Evolutionary conservation across 2,329 filamentous ascomycete genomes (phyloP).

Genomic region (Tolypocladium ovalisporum): DNA sequence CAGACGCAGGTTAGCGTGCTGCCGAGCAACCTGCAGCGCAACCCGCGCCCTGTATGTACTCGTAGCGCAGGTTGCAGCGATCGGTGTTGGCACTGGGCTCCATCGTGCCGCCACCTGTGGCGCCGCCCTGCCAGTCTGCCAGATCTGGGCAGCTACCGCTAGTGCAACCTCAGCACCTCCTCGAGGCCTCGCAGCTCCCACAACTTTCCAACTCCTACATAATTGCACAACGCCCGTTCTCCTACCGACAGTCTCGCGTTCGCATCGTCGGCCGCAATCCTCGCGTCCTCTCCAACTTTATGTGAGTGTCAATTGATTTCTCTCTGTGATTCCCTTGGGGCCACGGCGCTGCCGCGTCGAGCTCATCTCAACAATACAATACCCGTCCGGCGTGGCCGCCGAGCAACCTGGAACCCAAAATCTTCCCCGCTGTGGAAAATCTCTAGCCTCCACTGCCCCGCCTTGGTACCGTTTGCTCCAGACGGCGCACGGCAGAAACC

Average conservation of each 20-base stretch:
- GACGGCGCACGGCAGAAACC: conserved; percentile 1
- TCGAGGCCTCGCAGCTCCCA: not conserved
- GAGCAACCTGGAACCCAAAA: not conserved
- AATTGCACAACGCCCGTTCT: not conserved
- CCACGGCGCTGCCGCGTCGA: not conserved
- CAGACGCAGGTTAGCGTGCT: not conserved
- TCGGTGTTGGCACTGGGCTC: not conserved
- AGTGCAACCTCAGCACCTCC: not conserved
- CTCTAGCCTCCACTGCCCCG: conserved; percentile 1
- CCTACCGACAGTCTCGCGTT: not conserved
- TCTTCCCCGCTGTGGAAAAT: conserved; percentile 1
- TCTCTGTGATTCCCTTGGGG: not conserved
- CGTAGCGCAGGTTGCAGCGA: not conserved
- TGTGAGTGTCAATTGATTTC: not conserved
- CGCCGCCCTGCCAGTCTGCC: not conserved
- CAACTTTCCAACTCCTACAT: not conserved
- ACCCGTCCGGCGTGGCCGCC: not conserved
- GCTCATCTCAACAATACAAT: not conserved
- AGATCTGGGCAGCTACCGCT: not conserved
- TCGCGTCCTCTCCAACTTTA: not conserved
- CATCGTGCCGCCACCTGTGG: not conserved
- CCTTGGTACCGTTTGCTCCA: not conserved
- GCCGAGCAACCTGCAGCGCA: not conserved
- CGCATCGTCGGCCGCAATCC: not conserved
- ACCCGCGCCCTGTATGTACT: not conserved